Conservation (phyloP, 768 basidiomycete genomes). For the Melanogaster broomeanus region DNA sequence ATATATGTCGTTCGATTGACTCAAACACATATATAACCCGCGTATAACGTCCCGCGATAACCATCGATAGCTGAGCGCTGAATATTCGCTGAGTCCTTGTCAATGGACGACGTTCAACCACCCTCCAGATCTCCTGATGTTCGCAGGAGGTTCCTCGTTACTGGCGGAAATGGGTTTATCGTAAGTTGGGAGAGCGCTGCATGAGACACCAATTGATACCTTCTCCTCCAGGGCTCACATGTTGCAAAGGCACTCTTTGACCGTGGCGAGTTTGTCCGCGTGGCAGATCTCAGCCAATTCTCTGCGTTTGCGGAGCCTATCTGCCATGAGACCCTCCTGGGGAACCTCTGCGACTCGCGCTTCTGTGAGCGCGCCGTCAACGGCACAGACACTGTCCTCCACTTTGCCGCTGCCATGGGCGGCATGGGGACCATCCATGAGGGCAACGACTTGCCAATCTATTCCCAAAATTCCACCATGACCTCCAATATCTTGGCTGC, state of each 20-base stretch:
- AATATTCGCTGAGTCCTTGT: too few species aligned
- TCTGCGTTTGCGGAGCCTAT: slow-evolving; percentile 23
- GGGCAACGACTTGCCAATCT: slow-evolving; percentile 51
- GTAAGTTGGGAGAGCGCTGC: slow-evolving; percentile 29
- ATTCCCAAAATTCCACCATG: slow-evolving; percentile 51
- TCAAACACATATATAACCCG: too few species aligned
- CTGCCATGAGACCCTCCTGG: slow-evolving; percentile 40
- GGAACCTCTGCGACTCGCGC: slow-evolving; percentile 46
- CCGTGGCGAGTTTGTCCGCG: slow-evolving; percentile 37
- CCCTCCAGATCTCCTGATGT: too few species aligned
- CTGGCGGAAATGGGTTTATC: slow-evolving; percentile 58
- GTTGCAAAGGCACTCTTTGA: slow-evolving; percentile 42
- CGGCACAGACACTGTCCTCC: slow-evolving; percentile 47
- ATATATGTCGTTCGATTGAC: too few species aligned
- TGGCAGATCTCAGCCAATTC: slow-evolving; percentile 41
- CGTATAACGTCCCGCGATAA: too few species aligned
- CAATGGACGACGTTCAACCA: too few species aligned
- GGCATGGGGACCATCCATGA: slow-evolving; percentile 65
- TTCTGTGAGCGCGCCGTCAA: slow-evolving; percentile 40
- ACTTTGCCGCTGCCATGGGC: slow-evolving; percentile 64
- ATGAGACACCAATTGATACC: not conserved
- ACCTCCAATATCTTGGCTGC: slow-evolving; percentile 48
- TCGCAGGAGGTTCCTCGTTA: slow-evolving; percentile 37
- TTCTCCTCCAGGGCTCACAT: slow-evolving; percentile 49
- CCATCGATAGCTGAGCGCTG: too few species aligned